A percentile compares a stretch with the other conserved stretches of the same genome.
These are phyloP conservation scores for Pestalotiopsis fici DNA, from an alignment of 2,329 filamentous ascomycete species.

Conservation along the genomic window DNA sequence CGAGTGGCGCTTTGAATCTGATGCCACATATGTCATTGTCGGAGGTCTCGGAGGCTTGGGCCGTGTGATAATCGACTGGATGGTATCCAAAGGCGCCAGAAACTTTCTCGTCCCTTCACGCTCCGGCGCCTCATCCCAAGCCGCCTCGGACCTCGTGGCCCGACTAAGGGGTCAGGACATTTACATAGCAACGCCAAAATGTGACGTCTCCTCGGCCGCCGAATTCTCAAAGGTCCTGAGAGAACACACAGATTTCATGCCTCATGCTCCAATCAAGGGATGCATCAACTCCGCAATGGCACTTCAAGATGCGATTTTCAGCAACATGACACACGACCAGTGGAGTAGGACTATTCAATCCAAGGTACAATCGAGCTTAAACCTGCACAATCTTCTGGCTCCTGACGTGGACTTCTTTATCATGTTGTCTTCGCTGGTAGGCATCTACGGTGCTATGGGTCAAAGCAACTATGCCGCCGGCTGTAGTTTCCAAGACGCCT, in stretches of 20 bases:
- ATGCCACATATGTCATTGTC: conserved; percentile 47
- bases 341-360: conserved; percentile 24
- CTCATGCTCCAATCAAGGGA: conserved; percentile 35
- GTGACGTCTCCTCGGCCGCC: background rate
- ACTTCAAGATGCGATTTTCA: conserved; percentile 21
- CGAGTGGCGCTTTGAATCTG: conserved; percentile 37
- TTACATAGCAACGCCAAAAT: background rate
- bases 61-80: conserved; percentile 47
- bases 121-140: conserved; percentile 18
- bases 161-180: background rate
- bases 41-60: conserved; percentile 56
- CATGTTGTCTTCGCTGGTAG: conserved; percentile 25
- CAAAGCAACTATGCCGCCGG: conserved; percentile 27
- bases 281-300: conserved; percentile 46
- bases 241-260: conserved; percentile 12
- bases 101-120: conserved; percentile 41
- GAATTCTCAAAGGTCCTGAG: too few relatives aligned
- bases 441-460: conserved; percentile 20
- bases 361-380: conserved; percentile 20
- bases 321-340: conserved; percentile 25
- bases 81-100: conserved; percentile 49
- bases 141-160: conserved; percentile 11
- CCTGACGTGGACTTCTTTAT: conserved; percentile 26
- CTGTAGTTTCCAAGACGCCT: conserved; percentile 24
- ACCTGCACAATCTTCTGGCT: conserved; percentile 19